Base-by-base conservation (phyloP, 495 filamentous ascomycete species). In the Penicillium verhagenii region DNA sequence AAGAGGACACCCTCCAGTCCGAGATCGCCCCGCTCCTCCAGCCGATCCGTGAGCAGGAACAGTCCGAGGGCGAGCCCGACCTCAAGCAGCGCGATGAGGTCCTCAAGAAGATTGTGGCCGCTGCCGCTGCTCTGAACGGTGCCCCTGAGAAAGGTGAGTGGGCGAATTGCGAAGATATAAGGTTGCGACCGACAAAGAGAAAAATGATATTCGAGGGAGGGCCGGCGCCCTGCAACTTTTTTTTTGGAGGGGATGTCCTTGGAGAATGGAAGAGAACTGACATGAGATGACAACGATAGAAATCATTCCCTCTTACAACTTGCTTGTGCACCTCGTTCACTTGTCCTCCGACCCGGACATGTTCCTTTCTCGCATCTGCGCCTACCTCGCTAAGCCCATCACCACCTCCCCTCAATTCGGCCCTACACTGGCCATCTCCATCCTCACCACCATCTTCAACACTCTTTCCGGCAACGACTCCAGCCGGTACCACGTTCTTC, bases 391-490 rank as follows among this genome's bases (percentile, higher is more conserved):
- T 53, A 86, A 85, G 66, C 94, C 94, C 53, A 86, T 97, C 66
- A 82, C 86, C 28, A 90, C 89, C 44, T 95, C 93, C 7, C 87
- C 91, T 29, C 74, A 82, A 62, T 91, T 96, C 69, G 92, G 93
- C 54, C 80, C 88, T 51, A 86, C 88, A 37, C 81, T 99, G 52
- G 86, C 90, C 49, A 86, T 96, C 60, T 88, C 86, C 55, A 87
- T 91, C 52, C 84, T 99, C 57, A 91, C 90, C 66, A 96, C 92
- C 53, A 82, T 99, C 72, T 99, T 97, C 88, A 99, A 99, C 78
- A 89, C 95, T 47, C 84, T 97, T 50, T 78, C 84, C 40, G 66
- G 82, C 39, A 75, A 81, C 55, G 88, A 91, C 68, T 86, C 88
- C 9, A 80, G 87, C 63, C 87, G 93, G 26, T 97, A 88, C 79